Evolutionary conservation across 495 filamentous ascomycete genomes (phyloP).

Genomic region (Thermothielavioides terrestris): DNA sequence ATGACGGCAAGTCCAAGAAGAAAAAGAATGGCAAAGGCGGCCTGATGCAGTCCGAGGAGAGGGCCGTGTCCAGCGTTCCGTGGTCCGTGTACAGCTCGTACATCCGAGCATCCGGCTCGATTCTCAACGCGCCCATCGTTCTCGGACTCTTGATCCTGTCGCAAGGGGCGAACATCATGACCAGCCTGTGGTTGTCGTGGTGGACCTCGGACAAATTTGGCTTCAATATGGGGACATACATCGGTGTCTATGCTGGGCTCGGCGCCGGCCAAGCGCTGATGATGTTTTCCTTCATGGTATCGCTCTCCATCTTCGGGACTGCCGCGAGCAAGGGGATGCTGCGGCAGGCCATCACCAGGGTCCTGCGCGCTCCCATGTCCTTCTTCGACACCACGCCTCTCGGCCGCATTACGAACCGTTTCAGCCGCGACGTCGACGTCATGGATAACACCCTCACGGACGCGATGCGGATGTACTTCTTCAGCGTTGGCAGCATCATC

Average conservation of each 20-base stretch:
- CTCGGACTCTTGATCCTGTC: conserved; percentile 57
- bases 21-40: conserved; percentile 52
- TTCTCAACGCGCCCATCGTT: conserved; percentile 59
- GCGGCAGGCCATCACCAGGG: conserved; percentile 66
- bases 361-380: conserved; percentile 84
- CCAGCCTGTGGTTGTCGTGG: conserved; percentile 85
- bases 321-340: conserved; percentile 75
- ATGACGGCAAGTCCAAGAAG: conserved; percentile 48
- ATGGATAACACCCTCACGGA: conserved; percentile 94
- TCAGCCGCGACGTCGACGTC: conserved; percentile 87
- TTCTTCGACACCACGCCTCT: conserved; percentile 97
- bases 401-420: conserved; percentile 94
- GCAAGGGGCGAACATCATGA: conserved; percentile 77
- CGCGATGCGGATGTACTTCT: conserved; percentile 85
- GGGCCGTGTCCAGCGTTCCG: conserved; percentile 68
- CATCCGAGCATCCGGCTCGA: conserved; percentile 65
- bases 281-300: conserved; percentile 59
- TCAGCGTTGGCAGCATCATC: conserved; percentile 69
- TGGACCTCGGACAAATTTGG: conserved; percentile 74
- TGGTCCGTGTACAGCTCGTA: conserved; percentile 81
- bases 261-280: conserved; percentile 62
- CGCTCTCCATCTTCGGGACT: conserved; percentile 70
- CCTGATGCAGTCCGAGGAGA: conserved; percentile 89
- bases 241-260: conserved; percentile 77
- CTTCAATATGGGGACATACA: conserved; percentile 61